Evolutionary conservation across 495 filamentous ascomycete species (phyloP).

Genomic region (Wilcoxina mikolae): DNA sequence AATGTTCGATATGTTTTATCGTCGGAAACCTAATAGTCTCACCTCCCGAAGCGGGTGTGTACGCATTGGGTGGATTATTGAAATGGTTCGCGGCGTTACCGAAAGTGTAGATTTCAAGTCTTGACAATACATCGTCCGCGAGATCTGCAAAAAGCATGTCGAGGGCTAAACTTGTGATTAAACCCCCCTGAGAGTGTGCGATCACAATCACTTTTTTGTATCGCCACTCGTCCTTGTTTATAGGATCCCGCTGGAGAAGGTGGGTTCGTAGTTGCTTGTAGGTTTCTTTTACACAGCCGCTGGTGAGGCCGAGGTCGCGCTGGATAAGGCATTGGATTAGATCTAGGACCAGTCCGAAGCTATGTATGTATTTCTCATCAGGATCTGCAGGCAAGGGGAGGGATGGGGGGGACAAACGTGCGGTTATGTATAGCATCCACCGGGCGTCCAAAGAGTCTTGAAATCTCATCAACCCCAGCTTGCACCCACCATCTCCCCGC

Average conservation of each 20-base stretch:
- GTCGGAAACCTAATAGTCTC: not conserved
- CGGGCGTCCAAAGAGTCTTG: slow-evolving; percentile 58
- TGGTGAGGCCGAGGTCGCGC: slow-evolving; percentile 58
- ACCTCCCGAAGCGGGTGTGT: slow-evolving; percentile 40
- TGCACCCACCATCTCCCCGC: slow-evolving; percentile 34
- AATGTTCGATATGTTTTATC: slow-evolving; percentile 45
- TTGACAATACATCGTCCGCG: slow-evolving; percentile 39
- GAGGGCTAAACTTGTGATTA: slow-evolving; percentile 56
- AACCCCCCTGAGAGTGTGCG: slow-evolving; percentile 69
- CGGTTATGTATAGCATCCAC: slow-evolving; percentile 68
- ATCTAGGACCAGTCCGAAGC: slow-evolving; percentile 56
- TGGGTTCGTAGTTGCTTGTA: slow-evolving; percentile 42
- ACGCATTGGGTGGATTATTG: slow-evolving; percentile 47
- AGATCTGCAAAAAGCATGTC: slow-evolving; percentile 71
- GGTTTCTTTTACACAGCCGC: slow-evolving; percentile 47
- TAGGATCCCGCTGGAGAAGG: slow-evolving; percentile 24
- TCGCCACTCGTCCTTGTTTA: slow-evolving; percentile 21
- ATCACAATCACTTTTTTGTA: slow-evolving; percentile 63
- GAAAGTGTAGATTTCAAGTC: slow-evolving; percentile 65
- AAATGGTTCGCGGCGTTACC: slow-evolving; percentile 78
- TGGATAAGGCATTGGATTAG: slow-evolving; percentile 64
- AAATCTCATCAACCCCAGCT: slow-evolving; percentile 53
- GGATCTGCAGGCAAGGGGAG: not conserved
- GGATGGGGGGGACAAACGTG: slow-evolving; percentile 30
- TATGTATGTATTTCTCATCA: not conserved